phyloP scores from a whole-genome alignment of 352 stramenopile species.

The Thraustochytrium striatum region DNA sequence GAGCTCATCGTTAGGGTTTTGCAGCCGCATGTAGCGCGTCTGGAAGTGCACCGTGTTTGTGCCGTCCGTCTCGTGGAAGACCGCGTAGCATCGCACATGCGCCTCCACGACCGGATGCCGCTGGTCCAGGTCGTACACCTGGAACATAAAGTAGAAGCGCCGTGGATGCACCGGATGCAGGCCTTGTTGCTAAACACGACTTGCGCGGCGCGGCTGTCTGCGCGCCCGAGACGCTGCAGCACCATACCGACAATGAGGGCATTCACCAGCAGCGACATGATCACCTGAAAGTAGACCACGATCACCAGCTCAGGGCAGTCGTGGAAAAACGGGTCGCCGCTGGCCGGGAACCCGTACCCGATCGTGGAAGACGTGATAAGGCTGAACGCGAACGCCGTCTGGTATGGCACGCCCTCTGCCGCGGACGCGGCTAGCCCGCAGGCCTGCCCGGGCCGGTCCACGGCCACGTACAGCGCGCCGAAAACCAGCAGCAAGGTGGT shows the following conservation, averaged over 20 bases:
- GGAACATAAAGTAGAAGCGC: conserved; percentile 55
- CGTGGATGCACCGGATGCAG: conserved; percentile 54
- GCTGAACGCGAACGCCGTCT: conserved; percentile 61
- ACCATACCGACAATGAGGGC: conserved; percentile 64
- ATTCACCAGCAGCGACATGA: conserved; percentile 63
- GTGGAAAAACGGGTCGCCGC: conserved; percentile 44
- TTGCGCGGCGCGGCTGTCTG: conserved; percentile 57
- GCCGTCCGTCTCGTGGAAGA: conserved; percentile 52
- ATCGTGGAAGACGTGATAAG: conserved; percentile 66
- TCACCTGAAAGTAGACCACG: conserved; percentile 64
- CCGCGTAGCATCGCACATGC: conserved; percentile 62
- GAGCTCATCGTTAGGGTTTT: conserved; percentile 65
- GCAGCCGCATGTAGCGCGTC: conserved; percentile 58
- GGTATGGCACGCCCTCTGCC: conserved; percentile 54
- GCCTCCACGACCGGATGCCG: conserved; percentile 61
- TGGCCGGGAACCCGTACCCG: conserved; percentile 59
- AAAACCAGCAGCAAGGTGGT: conserved; percentile 60
- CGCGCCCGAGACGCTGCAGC: conserved; percentile 57
- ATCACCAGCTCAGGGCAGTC: conserved; percentile 59
- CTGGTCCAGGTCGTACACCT: conserved; percentile 60
- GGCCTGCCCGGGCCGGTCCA: conserved; percentile 54
- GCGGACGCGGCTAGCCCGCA: conserved; percentile 57
- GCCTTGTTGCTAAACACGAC: conserved; percentile 63
- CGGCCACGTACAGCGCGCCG: conserved; percentile 56
- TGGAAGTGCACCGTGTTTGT: conserved; percentile 49